Conservation (phyloP, 306 rosid species). For the Vigna radiata region DNA sequence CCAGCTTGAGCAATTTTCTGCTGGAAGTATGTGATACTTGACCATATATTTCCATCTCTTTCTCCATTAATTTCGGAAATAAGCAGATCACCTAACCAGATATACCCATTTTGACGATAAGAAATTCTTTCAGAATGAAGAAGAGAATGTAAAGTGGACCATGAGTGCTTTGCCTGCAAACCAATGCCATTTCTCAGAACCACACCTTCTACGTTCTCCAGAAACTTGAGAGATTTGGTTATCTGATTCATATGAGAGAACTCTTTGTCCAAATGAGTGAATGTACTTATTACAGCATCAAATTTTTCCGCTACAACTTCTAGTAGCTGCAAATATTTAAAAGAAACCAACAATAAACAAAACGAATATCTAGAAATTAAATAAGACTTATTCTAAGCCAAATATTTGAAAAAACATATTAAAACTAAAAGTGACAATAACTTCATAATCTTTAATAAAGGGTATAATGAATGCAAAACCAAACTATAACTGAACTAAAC, state of each 20-base stretch:
- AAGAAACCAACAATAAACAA: slow-evolving; percentile 27
- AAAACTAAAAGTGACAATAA: slow-evolving; percentile 27
- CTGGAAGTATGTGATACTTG: slow-evolving; percentile 77
- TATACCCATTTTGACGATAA: slow-evolving; percentile 84
- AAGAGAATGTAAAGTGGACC: slow-evolving; percentile 95
- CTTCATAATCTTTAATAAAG: slow-evolving; percentile 29
- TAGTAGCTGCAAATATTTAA: slow-evolving; percentile 75
- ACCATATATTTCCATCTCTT: slow-evolving; percentile 70
- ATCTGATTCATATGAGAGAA: slow-evolving; percentile 83
- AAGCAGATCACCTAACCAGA: slow-evolving; percentile 97
- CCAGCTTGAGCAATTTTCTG: slow-evolving; percentile 74
- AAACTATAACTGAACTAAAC: slow-evolving; percentile 21
- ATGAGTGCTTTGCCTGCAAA: slow-evolving; percentile 73
- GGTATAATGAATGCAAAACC: not conserved
- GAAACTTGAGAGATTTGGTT: slow-evolving; percentile 76
- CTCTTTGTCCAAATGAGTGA: slow-evolving; percentile 91
- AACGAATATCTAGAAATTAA: slow-evolving; percentile 19
- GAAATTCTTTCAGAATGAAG: slow-evolving; percentile 90
- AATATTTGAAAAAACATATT: slow-evolving; percentile 28
- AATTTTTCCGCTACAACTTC: slow-evolving; percentile 82
- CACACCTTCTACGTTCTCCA: slow-evolving; percentile 71
- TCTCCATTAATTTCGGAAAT: slow-evolving; percentile 86
- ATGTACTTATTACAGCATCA: slow-evolving; percentile 74
- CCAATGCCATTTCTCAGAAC: slow-evolving; percentile 68
- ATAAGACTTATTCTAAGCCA: not conserved